A percentile compares a stretch with the other conserved stretches of the same genome.
Conservation (phyloP, 2,329 filamentous ascomycete species). For the Bipolaris bicolor region DNA sequence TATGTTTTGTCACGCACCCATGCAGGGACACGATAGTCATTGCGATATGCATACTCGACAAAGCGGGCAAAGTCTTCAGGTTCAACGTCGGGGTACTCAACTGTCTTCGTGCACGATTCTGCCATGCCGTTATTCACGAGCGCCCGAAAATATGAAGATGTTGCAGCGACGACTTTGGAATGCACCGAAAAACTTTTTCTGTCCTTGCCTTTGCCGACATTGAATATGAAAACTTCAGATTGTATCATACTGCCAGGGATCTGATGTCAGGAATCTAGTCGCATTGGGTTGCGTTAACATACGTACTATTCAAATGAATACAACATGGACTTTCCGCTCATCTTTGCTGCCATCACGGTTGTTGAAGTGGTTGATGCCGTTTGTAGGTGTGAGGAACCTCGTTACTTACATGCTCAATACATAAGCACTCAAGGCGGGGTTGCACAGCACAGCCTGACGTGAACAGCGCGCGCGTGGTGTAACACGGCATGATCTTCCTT, state of each 20-base stretch:
- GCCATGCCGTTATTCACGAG: conserved; percentile 32
- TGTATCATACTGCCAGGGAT: conserved; percentile 20
- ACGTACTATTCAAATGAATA: conserved; percentile 21
- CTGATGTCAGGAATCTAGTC: not conserved
- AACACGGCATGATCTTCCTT: not conserved
- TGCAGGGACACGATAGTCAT: conserved; percentile 29
- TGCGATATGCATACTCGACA: conserved; percentile 34
- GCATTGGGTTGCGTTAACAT: not conserved
- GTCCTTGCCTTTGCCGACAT: conserved; percentile 22
- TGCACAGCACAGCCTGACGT: conserved; percentile 10
- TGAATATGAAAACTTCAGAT: conserved; percentile 35
- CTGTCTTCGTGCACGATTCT: conserved; percentile 24
- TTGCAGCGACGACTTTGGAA: conserved; percentile 28
- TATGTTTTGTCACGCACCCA: conserved; percentile 3
- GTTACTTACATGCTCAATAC: not conserved
- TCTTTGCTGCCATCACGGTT: not conserved
- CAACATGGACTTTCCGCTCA: conserved; percentile 2
- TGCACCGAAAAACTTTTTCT: conserved; percentile 25
- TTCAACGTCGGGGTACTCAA: conserved; percentile 25
- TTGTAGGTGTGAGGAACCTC: not conserved
- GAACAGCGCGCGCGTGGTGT: not conserved
- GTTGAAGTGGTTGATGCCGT: too few species aligned
- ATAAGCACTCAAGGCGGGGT: conserved; percentile 7
- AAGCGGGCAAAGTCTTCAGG: conserved; percentile 36
- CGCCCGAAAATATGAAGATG: conserved; percentile 19